Base-by-base conservation (phyloP, 1,284 basidiomycete genomes). In the Marasmius oreades region DNA sequence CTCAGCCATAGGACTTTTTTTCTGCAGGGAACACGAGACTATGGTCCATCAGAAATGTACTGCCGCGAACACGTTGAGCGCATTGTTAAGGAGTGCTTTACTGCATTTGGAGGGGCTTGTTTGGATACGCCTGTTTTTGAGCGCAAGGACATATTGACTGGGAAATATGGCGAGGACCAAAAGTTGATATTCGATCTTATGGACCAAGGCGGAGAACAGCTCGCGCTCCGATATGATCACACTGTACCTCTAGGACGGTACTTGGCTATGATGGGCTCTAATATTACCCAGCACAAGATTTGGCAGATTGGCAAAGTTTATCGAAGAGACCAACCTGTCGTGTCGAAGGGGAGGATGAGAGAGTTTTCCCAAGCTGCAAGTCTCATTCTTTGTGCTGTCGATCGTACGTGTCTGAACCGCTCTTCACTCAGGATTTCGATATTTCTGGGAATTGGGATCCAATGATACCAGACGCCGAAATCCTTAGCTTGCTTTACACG, bases 251-350 rank as follows among this genome's bases (percentile, higher is more conserved):
- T 99, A 54, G 96, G 96, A 14, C 79, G 96, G 43, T 98, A 95
- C 73, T 80, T 99, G 37, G 96, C 96, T 26, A 98, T 98, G 94
- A 89, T 88, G 64, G 90, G 92, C 22, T 84, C 85, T 48, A 86
- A 85, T 55, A 83, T 82, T 61, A 76, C 79, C 7, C 84, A 86
- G 63, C 76, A 78, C 59, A 98, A 98, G 75, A 74, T 98, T 34
- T 99, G 95, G 86, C 96, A 99, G 74, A 90, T 99, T 55, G 95
- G 95, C 28, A 99, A 99, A 74, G 96, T 99, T 23, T 99, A 99
- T 74, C 80, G 97, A 61, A 77, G 97, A 68, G 96, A 99, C 73
- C 95, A 92, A 67, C 96, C 97, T 1, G 95, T 96, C 58, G 95
- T 99, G 91, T 90, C 88, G 53, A 99, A 99, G 75, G 96, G 96